Base-by-base conservation (phyloP, 495 filamentous ascomycete species). In the Thermothielavioides terrestris region DNA sequence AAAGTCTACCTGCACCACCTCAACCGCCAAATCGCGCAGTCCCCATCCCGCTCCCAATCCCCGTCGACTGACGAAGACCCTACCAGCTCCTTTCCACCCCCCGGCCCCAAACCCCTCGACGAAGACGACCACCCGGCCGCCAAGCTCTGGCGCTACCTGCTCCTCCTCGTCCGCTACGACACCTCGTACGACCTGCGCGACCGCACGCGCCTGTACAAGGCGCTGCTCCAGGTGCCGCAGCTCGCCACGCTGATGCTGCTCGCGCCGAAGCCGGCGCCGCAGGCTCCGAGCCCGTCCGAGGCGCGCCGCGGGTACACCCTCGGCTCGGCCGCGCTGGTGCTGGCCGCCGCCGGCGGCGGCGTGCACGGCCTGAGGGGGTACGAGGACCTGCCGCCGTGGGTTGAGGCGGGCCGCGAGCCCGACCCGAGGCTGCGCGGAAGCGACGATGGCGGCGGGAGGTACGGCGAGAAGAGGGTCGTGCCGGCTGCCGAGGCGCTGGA, bases 111-210 rank as follows among this genome's bases (percentile, higher is more conserved):
- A 41, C 55, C 57, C 7, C 53, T 63, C 10, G 69, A 73, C 42
- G 71, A 78, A 52, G 73, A 81, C 28, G 72, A 77, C 34, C 80
- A 86, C 57, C 82, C 84, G 0, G 82, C 91, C 38, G 77, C 80
- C 6, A 68, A 84, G 18, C 77, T 98, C 12, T 96, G 87, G 82
- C 75, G 77, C 18, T 94, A 98, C 60, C 80, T 91, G 38, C 73
- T 92, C 5, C 79, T 90, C 28, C 77, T 98, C 6, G 85, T 83
- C 11, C 81, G 92, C 51, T 98, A 97, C 60, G 91, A 95, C 55
- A 85, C 83, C 0, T 95, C 90, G 4, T 98, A 96, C 63, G 89
- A 95, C 60, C 80, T 97, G 4, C 88, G 92, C 32, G 92, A 96
- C 58, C 86, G 92, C 18, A 80, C 89, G 2, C 78, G 92, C 7